Evolutionary conservation across 768 basidiomycete genomes (phyloP), one percentile per base, ranked within the genome.

Genomic region (Russula griseocarnosa): DNA sequence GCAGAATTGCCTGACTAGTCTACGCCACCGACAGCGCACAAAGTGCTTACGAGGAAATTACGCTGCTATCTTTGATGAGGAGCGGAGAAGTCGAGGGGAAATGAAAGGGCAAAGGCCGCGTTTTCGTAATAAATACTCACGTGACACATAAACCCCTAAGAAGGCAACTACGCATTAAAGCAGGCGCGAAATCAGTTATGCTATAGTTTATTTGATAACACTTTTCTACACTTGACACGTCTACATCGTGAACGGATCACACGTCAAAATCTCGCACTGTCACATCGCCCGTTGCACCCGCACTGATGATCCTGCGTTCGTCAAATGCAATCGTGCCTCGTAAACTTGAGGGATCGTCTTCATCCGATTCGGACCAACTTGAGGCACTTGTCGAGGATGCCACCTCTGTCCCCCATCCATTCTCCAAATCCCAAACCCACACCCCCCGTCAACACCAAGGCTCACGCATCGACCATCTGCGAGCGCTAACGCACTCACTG

Each of bases 391-490:
- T 69, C 55, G 52, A 5, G 61, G 47, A 0, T 65, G 69, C 71
- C 7, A 80, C 75, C 68, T 78, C 77, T 13, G 73, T 70, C 49
- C 77, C 74, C 30, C 74, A 71, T 24, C 76, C 79, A 13, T 78
- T 80, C 72, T 93, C 91, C 36, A 93, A 77, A 74, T 93, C 91
- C 91, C 91, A 93, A 3, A 90, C 87, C n/a, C 89, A 91, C 49
- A 93, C 81, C 69, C 83, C 46, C 89, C 89, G 71, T 90, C 85
- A 38, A 74, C 74, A 10, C 87, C 84, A 22, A 92, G 74, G 70
- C 88, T 87, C 32, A 93, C 87, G 67, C 91, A 93, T 3, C 91
- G 83, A 26, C 91, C 91, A 73, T 93, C 91, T 32, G 91, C 84
- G 40, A 93, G 78, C 18, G 87, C 81, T 24, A 93, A 79, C 5